These are phyloP conservation scores for Coprinopsis cinerea DNA, from an alignment of 768 basidiomycete species.

Conservation along the genomic window DNA sequence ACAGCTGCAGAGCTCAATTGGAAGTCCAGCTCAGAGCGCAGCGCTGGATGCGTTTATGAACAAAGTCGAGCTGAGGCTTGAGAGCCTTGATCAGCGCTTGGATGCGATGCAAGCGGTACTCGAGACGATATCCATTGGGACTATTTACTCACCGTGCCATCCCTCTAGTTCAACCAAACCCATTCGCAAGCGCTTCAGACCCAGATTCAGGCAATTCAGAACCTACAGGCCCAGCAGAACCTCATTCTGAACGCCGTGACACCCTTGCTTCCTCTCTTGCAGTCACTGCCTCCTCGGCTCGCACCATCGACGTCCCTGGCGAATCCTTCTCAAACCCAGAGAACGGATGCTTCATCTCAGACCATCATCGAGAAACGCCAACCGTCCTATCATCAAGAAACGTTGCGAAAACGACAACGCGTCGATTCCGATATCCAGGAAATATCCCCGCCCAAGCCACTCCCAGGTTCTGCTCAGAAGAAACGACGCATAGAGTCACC, in stretches of 20 bases:
- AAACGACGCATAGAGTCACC: background rate
- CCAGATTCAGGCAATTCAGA: conserved; percentile 51
- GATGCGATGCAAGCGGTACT: conserved; percentile 50
- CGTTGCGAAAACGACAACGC: background rate
- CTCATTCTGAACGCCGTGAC: conserved; percentile 47
- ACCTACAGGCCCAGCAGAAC: conserved; percentile 57
- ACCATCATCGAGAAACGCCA: conserved; percentile 9
- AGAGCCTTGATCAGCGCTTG: conserved; percentile 46
- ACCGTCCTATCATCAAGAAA: background rate
- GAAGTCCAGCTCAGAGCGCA: conserved; percentile 46
- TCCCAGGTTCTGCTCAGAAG: background rate
- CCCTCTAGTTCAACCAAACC: conserved; percentile 38
- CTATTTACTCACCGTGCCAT: conserved; percentile 5
- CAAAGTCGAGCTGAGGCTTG: conserved; percentile 35
- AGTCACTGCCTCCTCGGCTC: conserved; percentile 54
- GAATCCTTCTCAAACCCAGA: conserved; percentile 26
- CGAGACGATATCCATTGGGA: background rate
- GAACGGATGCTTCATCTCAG: conserved; percentile 27
- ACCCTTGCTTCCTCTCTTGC: conserved; percentile 56
- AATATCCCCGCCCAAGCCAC: background rate
- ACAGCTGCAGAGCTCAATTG: conserved; percentile 53
- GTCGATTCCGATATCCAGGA: background rate
- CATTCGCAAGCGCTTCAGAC: conserved; percentile 44
- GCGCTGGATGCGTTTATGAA: conserved; percentile 35
- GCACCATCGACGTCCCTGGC: conserved; percentile 10